Percentiles rank a stretch among this genome's conserved stretches.
phyloP scores from a whole-genome alignment of 768 basidiomycete species.

The Boletus subcaerulescens region DNA sequence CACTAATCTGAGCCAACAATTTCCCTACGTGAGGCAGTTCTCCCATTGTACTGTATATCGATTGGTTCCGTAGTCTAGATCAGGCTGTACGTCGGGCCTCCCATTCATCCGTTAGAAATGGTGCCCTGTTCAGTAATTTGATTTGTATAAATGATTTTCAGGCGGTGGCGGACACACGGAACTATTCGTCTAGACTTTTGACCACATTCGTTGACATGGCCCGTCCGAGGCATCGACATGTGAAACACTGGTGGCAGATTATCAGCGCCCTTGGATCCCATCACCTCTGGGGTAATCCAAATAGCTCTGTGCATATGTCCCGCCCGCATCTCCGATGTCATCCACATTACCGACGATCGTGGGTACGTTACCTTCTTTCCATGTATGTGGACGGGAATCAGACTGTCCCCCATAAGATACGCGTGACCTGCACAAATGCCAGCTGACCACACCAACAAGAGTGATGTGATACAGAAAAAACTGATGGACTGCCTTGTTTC shows the following conservation, averaged over 20 bases:
- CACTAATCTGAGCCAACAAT: slow-evolving; percentile 3
- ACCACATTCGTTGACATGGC: not conserved
- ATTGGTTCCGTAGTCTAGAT: not conserved
- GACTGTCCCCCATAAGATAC: slow-evolving; percentile 51
- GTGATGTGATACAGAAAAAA: slow-evolving; percentile 81
- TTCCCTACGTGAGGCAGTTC: not conserved
- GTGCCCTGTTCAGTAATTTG: not conserved
- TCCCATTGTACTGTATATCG: not conserved
- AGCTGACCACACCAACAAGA: slow-evolving; percentile 76
- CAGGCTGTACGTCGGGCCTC: not conserved
- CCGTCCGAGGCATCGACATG: not conserved
- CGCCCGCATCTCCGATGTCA: not conserved
- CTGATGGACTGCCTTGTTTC: slow-evolving; percentile 88
- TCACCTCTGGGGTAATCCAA: not conserved
- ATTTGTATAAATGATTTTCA: not conserved
- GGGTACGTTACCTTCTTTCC: slow-evolving; percentile 24
- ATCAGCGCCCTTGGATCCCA: not conserved
- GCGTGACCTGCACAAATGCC: slow-evolving; percentile 74
- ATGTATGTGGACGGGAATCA: slow-evolving; percentile 19
- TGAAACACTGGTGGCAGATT: not conserved
- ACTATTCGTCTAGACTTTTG: not conserved
- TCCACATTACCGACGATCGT: slow-evolving; percentile 20
- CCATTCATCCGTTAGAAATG: not conserved
- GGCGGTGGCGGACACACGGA: not conserved
- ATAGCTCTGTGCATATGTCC: slow-evolving; percentile 1